These are phyloP conservation scores for Hericium rajendrae DNA, from an alignment of 768 basidiomycete species.

Conservation along the genomic window DNA sequence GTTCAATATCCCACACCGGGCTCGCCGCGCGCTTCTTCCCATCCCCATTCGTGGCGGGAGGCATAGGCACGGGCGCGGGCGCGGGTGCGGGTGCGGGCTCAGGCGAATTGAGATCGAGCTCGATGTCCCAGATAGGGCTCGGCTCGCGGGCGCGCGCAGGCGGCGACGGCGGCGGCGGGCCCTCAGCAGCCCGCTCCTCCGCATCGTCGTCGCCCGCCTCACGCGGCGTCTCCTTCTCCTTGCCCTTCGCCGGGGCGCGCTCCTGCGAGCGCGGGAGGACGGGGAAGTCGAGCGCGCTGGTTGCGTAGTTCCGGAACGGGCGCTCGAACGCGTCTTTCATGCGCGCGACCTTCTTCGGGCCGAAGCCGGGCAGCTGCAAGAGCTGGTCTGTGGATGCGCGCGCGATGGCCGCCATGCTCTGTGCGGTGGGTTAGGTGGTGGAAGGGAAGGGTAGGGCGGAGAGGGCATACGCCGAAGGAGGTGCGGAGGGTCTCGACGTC, in stretches of 20 bases:
- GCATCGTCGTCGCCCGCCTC: constrained; percentile 15
- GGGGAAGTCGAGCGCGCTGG: constrained; percentile 27
- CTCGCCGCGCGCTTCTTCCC: background rate
- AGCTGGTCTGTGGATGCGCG: constrained; percentile 65
- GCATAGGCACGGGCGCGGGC: background rate
- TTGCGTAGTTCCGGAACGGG: constrained; percentile 67
- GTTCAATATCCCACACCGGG: background rate
- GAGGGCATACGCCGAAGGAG: constrained; percentile 71
- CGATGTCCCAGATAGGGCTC: constrained; percentile 49
- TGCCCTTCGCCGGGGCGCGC: constrained; percentile 12
- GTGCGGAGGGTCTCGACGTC: constrained; percentile 89
- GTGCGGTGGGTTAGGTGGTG: background rate
- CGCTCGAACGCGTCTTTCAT: constrained; percentile 87
- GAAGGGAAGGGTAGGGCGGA: background rate
- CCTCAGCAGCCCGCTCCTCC: background rate
- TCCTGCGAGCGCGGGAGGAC: background rate
- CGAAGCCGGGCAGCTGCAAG: constrained; percentile 83
- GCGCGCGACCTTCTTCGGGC: constrained; percentile 87
- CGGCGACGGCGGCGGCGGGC: background rate
- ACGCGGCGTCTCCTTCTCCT: constrained; percentile 8
- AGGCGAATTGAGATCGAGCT: background rate
- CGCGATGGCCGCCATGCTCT: constrained; percentile 86
- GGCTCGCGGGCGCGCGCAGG: constrained; percentile 14
- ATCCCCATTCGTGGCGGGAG: background rate
- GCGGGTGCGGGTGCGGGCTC: background rate